Percentiles rank a stretch among this genome's conserved stretches.
Conservation (phyloP, 2,329 filamentous ascomycete species). For the Aspergillus sp. region DNA sequence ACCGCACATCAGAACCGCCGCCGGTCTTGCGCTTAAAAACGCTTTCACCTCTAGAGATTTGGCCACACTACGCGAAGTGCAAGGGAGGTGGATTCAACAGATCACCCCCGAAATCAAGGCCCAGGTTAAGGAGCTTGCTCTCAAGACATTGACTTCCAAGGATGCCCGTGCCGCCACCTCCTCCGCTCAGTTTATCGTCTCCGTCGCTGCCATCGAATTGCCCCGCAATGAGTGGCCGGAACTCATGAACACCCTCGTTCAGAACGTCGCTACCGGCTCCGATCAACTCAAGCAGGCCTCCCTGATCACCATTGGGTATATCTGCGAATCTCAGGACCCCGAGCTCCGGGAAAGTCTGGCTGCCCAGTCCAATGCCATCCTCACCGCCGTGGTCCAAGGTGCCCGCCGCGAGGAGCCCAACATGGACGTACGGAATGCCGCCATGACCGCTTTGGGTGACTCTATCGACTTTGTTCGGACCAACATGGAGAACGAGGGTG, state of each 20-base stretch:
- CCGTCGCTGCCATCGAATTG: conserved; percentile 90
- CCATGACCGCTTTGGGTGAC: conserved; percentile 89
- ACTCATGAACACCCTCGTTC: conserved; percentile 79
- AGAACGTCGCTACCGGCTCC: conserved; percentile 81
- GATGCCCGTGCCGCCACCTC: conserved; percentile 80
- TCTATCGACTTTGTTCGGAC: conserved; percentile 95
- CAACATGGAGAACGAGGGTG: conserved; percentile 98
- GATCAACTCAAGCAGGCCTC: conserved; percentile 92
- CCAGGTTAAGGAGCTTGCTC: conserved; percentile 80
- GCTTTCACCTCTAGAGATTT: conserved; percentile 92
- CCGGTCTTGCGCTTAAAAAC: conserved; percentile 96
- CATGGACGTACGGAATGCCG: conserved; percentile 80
- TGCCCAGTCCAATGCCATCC: conserved; percentile 90
- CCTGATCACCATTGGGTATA: conserved; percentile 92
- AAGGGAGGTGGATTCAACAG: conserved; percentile 85
- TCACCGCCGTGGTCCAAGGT: conserved; percentile 95
- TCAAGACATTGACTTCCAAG: conserved; percentile 74
- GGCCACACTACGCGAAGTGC: conserved; percentile 77
- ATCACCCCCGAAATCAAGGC: conserved; percentile 76
- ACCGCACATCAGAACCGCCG: conserved; percentile 81
- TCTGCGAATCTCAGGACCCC: conserved; percentile 89
- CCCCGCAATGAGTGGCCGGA: conserved; percentile 90
- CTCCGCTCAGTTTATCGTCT: conserved; percentile 89
- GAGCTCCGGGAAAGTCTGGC: conserved; percentile 76
- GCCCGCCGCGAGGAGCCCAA: conserved; percentile 95